A percentile compares a stretch with the other conserved stretches of the same genome.
These are phyloP conservation scores for Ceratobasidium papillatum DNA, from an alignment of 1,284 basidiomycete genomes.

Conservation along the genomic window DNA sequence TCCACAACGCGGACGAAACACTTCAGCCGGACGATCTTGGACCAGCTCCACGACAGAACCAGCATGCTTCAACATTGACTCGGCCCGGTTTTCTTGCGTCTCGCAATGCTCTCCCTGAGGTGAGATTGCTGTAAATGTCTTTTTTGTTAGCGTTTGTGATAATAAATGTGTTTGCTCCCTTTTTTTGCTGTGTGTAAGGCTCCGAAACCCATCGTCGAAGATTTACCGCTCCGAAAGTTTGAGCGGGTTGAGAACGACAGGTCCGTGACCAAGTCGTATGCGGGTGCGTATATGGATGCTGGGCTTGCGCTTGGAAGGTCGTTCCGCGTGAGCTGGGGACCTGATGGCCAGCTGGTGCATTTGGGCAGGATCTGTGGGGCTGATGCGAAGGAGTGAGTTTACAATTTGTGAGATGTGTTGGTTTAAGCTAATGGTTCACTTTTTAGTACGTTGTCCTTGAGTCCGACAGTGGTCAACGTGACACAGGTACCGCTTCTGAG, in stretches of 20 bases:
- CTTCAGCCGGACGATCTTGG: constrained; percentile 18
- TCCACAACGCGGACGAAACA: constrained; percentile 52
- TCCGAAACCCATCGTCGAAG: constrained; percentile 12
- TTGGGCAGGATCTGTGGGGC: constrained; percentile 75
- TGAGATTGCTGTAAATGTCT: constrained; percentile 41
- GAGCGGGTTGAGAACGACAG: constrained; percentile 63
- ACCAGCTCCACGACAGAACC: neutral
- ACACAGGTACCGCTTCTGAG: constrained; percentile 46
- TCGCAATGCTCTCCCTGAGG: constrained; percentile 40
- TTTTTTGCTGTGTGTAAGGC: constrained; percentile 22
- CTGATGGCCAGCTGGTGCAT: constrained; percentile 79
- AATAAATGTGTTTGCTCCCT: constrained; percentile 39
- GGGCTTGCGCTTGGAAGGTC: constrained; percentile 87
- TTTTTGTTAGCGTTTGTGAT: constrained; percentile 41
- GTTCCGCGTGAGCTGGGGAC: constrained; percentile 92
- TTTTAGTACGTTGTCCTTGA: constrained; percentile 42
- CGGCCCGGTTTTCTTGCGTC: constrained; percentile 35
- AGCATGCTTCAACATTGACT: constrained; percentile 23
- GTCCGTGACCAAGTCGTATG: constrained; percentile 63
- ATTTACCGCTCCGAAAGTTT: constrained; percentile 71
- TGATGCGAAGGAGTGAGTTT: constrained; percentile 48
- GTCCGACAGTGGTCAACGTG: constrained; percentile 45
- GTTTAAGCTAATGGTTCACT: constrained; percentile 31
- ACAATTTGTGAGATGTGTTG: constrained; percentile 57
- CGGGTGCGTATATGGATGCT: constrained; percentile 77